A percentile compares a stretch with the other conserved stretches of the same genome.
These are phyloP conservation scores for Lomentospora prolificans DNA, from an alignment of 2,329 filamentous ascomycete species.

Conservation along the genomic window DNA sequence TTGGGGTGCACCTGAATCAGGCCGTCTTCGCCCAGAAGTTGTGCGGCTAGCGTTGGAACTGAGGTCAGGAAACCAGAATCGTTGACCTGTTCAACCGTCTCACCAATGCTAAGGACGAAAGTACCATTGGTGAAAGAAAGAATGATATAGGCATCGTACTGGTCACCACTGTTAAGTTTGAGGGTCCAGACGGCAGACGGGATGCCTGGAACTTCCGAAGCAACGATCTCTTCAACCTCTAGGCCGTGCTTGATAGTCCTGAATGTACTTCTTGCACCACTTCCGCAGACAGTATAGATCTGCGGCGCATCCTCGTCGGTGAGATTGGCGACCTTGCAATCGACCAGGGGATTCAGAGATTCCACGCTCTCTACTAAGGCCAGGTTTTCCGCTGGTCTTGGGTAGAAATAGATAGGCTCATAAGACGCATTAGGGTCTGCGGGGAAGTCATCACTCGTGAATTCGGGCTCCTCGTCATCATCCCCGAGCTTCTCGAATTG, in stretches of 20 bases:
- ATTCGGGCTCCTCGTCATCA: conserved; percentile 83
- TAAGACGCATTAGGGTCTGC: conserved; percentile 64
- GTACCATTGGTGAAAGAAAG: conserved; percentile 86
- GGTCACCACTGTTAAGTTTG: conserved; percentile 69
- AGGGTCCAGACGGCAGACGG: conserved; percentile 93
- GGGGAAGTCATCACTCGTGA: conserved; percentile 72
- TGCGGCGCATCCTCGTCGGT: conserved; percentile 91
- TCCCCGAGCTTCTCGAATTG: conserved; percentile 97
- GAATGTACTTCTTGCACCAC: conserved; percentile 81
- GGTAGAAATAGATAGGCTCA: conserved; percentile 70
- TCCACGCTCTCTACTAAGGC: conserved; percentile 76
- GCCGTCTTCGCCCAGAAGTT: conserved; percentile 87
- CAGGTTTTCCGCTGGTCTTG: conserved; percentile 70
- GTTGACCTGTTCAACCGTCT: conserved; percentile 91
- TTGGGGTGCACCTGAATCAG: conserved; percentile 94
- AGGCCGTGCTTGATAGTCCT: conserved; percentile 86
- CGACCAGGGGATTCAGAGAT: conserved; percentile 83
- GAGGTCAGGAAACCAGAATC: conserved; percentile 87
- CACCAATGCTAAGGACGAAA: conserved; percentile 86
- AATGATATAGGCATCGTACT: conserved; percentile 92
- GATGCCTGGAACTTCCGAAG: conserved; percentile 80
- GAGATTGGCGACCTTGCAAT: conserved; percentile 84
- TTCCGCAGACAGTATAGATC: conserved; percentile 87
- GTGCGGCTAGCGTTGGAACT: conserved; percentile 82
- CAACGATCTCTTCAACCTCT: conserved; percentile 91